Evolutionary conservation across 768 basidiomycete genomes (phyloP).

Genomic region (Candolleomyces eurysporus): DNA sequence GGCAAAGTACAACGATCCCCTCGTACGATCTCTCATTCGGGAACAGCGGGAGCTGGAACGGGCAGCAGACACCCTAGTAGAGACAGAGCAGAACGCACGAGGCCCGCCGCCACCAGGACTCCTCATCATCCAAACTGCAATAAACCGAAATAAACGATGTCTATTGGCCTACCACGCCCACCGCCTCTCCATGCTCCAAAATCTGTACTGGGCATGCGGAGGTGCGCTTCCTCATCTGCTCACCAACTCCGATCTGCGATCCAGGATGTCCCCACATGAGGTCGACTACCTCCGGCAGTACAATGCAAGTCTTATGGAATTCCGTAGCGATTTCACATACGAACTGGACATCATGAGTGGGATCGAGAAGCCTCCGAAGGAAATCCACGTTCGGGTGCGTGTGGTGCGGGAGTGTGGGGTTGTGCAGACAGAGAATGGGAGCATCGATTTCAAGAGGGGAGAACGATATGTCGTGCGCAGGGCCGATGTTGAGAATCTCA

Average conservation of each 20-base stretch:
- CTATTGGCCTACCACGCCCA: conserved; percentile 91
- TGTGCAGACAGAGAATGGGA: conserved; percentile 89
- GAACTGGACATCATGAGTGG: conserved; percentile 86
- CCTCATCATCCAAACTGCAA: conserved; percentile 85
- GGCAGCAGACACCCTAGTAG: conserved; percentile 38
- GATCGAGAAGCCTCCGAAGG: conserved; percentile 81
- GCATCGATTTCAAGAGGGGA: conserved; percentile 86
- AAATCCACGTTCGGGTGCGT: conserved; percentile 82
- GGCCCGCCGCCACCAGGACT: conserved; percentile 56
- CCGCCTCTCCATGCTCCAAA: conserved; percentile 77
- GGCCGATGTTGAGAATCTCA: conserved; percentile 90
- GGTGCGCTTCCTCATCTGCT: conserved; percentile 86
- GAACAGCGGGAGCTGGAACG: conserved; percentile 89
- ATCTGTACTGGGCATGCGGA: conserved; percentile 87
- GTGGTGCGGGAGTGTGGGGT: conserved; percentile 89
- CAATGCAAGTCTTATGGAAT: conserved; percentile 76
- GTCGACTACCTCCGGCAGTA: conserved; percentile 81
- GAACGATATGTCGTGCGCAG: conserved; percentile 86
- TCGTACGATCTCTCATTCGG: conserved; percentile 82
- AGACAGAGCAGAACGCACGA: conserved; percentile 14
- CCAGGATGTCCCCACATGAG: conserved; percentile 50
- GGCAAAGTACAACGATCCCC: conserved; percentile 87
- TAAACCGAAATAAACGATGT: conserved; percentile 93
- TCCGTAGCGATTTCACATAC: conserved; percentile 79
- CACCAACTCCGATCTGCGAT: conserved; percentile 60